Evolutionary conservation across 495 filamentous ascomycete species (phyloP).

Genomic region (Oleoguttula mirabilis): DNA sequence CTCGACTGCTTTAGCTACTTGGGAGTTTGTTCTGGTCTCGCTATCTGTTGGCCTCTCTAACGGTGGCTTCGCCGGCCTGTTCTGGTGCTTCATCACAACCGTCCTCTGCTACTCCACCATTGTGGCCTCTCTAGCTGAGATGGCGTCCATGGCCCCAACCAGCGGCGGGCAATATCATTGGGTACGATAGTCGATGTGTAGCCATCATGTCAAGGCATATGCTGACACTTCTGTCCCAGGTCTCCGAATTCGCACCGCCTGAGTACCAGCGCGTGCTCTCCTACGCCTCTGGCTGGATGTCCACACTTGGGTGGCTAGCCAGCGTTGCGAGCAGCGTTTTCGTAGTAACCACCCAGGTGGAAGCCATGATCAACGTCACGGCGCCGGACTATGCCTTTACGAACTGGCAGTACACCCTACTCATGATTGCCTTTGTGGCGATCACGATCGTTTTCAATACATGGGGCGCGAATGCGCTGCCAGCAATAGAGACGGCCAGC

Average conservation of each 20-base stretch:
- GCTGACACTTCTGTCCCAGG: constrained; percentile 16
- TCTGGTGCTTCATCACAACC: constrained; percentile 44
- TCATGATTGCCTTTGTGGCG: constrained; percentile 30
- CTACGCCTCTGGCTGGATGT: constrained; percentile 14
- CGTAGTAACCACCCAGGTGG: constrained; percentile 37
- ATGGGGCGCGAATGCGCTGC: constrained; percentile 29
- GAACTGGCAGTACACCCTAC: constrained; percentile 30
- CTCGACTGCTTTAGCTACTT: constrained; percentile 21
- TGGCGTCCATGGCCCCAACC: constrained; percentile 11
- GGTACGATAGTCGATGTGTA: constrained; percentile 44
- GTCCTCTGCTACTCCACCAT: constrained; percentile 38
- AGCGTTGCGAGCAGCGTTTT: constrained; percentile 6
- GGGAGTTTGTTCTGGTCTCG: constrained; percentile 28
- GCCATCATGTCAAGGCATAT: constrained; percentile 30
- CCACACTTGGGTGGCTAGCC: constrained; percentile 4
- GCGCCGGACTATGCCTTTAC: constrained; percentile 23
- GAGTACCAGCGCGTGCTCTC: constrained; percentile 5
- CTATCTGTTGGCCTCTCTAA: constrained; percentile 38
- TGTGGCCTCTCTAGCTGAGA: constrained; percentile 34
- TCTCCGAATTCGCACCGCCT: constrained; percentile 13
- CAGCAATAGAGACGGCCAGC: constrained; percentile 30
- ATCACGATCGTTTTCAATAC: constrained; percentile 33
- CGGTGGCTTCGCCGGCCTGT: constrained; percentile 45
- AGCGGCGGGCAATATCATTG: constrained; percentile 8
- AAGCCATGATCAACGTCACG: constrained; percentile 26